Conservation (phyloP, 352 stramenopile genomes). For the Phytophthora pisi region DNA sequence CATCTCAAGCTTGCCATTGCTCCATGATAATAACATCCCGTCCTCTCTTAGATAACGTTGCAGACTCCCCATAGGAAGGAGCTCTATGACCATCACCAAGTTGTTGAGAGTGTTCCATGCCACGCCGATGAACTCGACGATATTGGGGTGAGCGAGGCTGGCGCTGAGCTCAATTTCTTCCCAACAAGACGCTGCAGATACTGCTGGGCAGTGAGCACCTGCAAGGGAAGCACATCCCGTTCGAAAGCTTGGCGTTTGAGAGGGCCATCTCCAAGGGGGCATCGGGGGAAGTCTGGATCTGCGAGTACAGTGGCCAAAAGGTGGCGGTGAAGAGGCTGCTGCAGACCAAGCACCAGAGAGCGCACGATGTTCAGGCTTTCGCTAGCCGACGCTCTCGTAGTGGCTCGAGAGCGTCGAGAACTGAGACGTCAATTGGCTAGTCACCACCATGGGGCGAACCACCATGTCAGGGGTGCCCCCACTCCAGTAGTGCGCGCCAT, state of each 20-base stretch:
- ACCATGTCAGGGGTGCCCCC: not conserved
- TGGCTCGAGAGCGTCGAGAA: constrained; percentile 48
- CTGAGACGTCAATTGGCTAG: constrained; percentile 25
- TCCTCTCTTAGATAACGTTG: constrained; percentile 29
- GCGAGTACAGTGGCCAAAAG: constrained; percentile 42
- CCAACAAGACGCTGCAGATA: constrained; percentile 29
- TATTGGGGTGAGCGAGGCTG: constrained; percentile 50
- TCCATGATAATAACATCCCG: constrained; percentile 34
- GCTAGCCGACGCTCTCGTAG: constrained; percentile 21
- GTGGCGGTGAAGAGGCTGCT: constrained; percentile 52
- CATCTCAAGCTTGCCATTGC: constrained; percentile 48
- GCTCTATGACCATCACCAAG: constrained; percentile 43
- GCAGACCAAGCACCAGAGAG: constrained; percentile 35
- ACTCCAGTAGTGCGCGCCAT: not conserved
- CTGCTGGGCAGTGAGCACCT: constrained; percentile 22
- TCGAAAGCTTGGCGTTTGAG: constrained; percentile 20
- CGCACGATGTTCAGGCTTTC: constrained; percentile 40
- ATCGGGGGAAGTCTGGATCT: constrained; percentile 54
- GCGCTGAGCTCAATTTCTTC: constrained; percentile 64
- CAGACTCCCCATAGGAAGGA: constrained; percentile 27
- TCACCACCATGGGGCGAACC: constrained; percentile 10
- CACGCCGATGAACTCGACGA: constrained; percentile 55
- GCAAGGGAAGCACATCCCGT: constrained; percentile 28
- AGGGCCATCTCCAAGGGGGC: constrained; percentile 34
- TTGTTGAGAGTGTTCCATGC: constrained; percentile 53